Conservation (phyloP, 2,329 filamentous ascomycete species). For the Cladosporium colombiae region DNA sequence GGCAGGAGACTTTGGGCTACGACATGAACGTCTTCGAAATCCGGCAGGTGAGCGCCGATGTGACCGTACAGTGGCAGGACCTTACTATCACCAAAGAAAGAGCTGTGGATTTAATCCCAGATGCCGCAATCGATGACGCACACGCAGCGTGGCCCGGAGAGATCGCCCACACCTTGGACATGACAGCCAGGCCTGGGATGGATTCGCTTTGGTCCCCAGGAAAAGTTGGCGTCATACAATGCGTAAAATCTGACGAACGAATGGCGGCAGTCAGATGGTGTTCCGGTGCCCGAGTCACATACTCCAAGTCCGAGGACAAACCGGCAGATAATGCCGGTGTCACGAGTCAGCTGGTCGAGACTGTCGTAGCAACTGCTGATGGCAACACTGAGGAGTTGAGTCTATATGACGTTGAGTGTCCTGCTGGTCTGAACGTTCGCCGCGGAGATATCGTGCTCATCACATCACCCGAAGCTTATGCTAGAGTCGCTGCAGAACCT, state of each 20-base stretch:
- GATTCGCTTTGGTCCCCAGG: conserved; percentile 36
- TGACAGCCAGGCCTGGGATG: conserved; percentile 24
- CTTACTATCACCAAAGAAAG: conserved; percentile 50
- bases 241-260: conserved; percentile 56
- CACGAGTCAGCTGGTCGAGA: conserved; percentile 13
- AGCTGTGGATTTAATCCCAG: conserved; percentile 51
- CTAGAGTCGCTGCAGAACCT: conserved; percentile 26
- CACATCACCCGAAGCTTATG: conserved; percentile 22
- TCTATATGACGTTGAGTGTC: conserved; percentile 58
- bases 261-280: conserved; percentile 60
- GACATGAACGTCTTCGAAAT: conserved; percentile 61
- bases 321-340: conserved; percentile 37
- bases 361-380: conserved; percentile 23
- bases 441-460: conserved; percentile 58
- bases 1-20: conserved; percentile 54
- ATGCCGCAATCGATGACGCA: conserved; percentile 55
- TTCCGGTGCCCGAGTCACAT: conserved; percentile 55
- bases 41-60: conserved; percentile 50
- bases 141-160: conserved; percentile 61
- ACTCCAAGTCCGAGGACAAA: conserved; percentile 52
- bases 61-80: conserved; percentile 62
- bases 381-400: conserved; percentile 53
- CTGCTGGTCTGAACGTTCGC: conserved; percentile 50
- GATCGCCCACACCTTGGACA: conserved; percentile 38
- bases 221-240: conserved; percentile 59